These are phyloP conservation scores for Collariella sp. DNA, from an alignment of 495 filamentous ascomycete genomes.

Conservation along the genomic window DNA sequence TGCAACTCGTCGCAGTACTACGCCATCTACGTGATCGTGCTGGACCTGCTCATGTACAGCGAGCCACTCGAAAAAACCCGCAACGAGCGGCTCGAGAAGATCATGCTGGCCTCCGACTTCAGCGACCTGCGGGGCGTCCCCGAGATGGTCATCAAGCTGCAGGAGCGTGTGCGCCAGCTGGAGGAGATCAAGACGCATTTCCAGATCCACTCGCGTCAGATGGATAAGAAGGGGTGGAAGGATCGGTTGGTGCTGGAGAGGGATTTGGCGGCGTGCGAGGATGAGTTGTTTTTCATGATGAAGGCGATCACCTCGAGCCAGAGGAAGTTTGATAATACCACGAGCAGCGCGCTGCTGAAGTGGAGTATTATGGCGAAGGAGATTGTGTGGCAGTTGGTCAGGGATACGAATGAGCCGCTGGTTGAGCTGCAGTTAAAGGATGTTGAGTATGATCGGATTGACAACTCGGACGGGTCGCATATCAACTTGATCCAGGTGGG, in stretches of 20 bases:
- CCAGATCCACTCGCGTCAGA: conserved; percentile 77
- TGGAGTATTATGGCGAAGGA: conserved; percentile 88
- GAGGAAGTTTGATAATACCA: conserved; percentile 65
- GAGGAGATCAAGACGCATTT: conserved; percentile 97
- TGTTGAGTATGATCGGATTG: conserved; percentile 84
- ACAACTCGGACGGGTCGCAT: conserved; percentile 94
- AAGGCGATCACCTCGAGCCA: conserved; percentile 97
- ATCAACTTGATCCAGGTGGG: conserved; percentile 83
- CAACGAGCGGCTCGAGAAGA: conserved; percentile 88
- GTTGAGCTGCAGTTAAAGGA: conserved; percentile 87
- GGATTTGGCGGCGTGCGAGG: conserved; percentile 81
- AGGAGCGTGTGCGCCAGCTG: conserved; percentile 84
- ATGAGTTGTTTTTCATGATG: conserved; percentile 99
- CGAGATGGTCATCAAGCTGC: conserved; percentile 84
- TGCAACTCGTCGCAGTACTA: conserved; percentile 97
- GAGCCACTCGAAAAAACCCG: conserved; percentile 94
- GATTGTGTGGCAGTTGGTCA: conserved; percentile 93
- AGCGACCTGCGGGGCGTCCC: conserved; percentile 91
- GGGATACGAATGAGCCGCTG: conserved; percentile 76
- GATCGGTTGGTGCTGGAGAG: conserved; percentile 78
- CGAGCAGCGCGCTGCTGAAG: conserved; percentile 68
- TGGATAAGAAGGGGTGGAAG: conserved; percentile 87
- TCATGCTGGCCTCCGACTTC: conserved; percentile 99
- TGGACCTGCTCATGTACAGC: conserved; percentile 88
- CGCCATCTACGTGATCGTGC: conserved; percentile 91